These are phyloP conservation scores for Alternaria infectoria DNA, from an alignment of 2,329 filamentous ascomycete species.

Conservation along the genomic window DNA sequence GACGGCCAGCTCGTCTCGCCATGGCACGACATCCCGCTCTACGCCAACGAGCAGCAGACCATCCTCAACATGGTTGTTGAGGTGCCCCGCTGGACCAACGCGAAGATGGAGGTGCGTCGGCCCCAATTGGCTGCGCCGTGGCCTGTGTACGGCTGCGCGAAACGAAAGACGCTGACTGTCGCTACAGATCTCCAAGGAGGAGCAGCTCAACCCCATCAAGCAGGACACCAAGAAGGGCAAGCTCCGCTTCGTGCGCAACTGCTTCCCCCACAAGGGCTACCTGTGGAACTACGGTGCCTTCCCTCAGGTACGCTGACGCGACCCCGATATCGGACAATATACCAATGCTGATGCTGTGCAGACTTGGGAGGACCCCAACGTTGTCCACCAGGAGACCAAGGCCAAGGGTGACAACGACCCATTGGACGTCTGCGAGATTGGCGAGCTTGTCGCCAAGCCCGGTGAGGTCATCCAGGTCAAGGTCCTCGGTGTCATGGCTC, in stretches of 20 bases:
- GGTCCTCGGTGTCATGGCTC: constrained; percentile 98
- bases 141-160: not conserved
- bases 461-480: constrained; percentile 99
- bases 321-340: constrained; percentile 35
- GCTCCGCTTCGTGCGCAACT: constrained; percentile 99
- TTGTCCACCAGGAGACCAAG: constrained; percentile 97
- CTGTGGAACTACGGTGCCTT: constrained; percentile 99
- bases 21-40: constrained; percentile 98
- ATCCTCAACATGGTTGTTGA: constrained; percentile 99
- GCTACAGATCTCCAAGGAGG: constrained; percentile 93
- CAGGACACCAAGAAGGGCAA: constrained; percentile 99
- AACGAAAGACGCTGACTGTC: constrained; percentile 24
- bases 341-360: constrained; percentile 52
- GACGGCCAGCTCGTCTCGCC: constrained; percentile 92
- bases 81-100: constrained; percentile 99
- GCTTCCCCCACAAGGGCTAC: constrained; percentile 99
- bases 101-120: constrained; percentile 89
- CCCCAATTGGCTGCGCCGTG: constrained; percentile 10
- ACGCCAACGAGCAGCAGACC: constrained; percentile 93
- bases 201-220: constrained; percentile 98
- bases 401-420: constrained; percentile 99
- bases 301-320: constrained; percentile 74
- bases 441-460: constrained; percentile 93
- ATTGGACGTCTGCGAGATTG: constrained; percentile 99
- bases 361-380: constrained; percentile 99